Percentiles rank a stretch among this genome's conserved stretches.
Conservation (phyloP, 805 yeast species). For the Spathaspora girioi region DNA sequence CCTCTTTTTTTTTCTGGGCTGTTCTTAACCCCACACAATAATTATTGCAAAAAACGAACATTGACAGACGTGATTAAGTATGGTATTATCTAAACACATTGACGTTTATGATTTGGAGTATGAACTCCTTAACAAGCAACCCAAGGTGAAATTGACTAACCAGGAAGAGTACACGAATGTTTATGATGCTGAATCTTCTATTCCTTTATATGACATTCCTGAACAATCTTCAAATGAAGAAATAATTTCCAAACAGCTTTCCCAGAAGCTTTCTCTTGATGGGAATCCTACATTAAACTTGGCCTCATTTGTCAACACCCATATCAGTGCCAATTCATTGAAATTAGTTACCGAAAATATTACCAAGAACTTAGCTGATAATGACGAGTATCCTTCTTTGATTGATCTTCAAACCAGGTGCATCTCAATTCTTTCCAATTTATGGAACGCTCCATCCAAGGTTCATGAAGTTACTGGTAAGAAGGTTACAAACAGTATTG, state of each 20-base stretch:
- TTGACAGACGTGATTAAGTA: constrained; percentile 9
- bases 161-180: constrained; percentile 30
- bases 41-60: background rate
- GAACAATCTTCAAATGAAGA: constrained; percentile 48
- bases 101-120: constrained; percentile 41
- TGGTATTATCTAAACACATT: constrained; percentile 46
- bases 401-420: constrained; percentile 79
- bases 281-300: constrained; percentile 81
- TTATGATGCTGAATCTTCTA: constrained; percentile 25
- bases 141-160: constrained; percentile 17
- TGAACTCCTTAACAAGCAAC: constrained; percentile 21
- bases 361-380: constrained; percentile 86
- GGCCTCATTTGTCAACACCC: constrained; percentile 88
- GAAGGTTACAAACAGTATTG: constrained; percentile 48
- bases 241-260: constrained; percentile 59
- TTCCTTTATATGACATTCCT: constrained; percentile 64
- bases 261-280: constrained; percentile 74
- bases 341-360: constrained; percentile 64
- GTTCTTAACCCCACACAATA: background rate
- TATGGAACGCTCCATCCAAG: constrained; percentile 70
- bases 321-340: constrained; percentile 38
- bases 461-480: constrained; percentile 19
- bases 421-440: constrained; percentile 68
- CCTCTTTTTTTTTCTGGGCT: background rate
- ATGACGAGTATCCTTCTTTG: constrained; percentile 88